Conservation (phyloP, 192 early-diverging fungal species). For the Geranomyces variabilis region DNA sequence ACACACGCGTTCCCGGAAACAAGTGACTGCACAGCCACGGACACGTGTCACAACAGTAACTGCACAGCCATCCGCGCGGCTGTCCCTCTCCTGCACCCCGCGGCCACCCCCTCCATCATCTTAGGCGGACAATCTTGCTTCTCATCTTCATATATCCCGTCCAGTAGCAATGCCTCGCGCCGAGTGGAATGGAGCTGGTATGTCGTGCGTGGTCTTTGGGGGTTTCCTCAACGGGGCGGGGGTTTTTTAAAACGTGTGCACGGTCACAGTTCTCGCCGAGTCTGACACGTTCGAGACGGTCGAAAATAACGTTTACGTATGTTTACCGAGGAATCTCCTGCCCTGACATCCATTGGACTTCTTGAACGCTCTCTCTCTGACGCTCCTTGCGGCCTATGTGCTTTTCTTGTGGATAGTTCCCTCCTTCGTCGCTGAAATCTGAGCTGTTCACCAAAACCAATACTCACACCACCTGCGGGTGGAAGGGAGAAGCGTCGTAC, state of each 20-base stretch:
- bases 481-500: constrained; percentile 48
- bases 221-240: background rate
- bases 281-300: constrained; percentile 45
- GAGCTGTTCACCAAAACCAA: constrained; percentile 45
- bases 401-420: constrained; percentile 34
- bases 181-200: constrained; percentile 1
- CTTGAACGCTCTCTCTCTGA: too few relatives aligned
- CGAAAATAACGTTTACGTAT: constrained; percentile 42
- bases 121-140: too few relatives aligned
- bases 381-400: too few relatives aligned
- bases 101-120: too few relatives aligned
- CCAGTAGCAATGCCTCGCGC: background rate
- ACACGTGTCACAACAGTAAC: too few relatives aligned
- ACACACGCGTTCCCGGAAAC: too few relatives aligned
- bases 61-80: too few relatives aligned
- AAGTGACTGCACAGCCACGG: too few relatives aligned
- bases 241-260: background rate
- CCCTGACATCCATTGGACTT: background rate
- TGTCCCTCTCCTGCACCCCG: too few relatives aligned
- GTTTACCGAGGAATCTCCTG: background rate
- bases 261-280: constrained; percentile 43
- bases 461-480: constrained; percentile 44
- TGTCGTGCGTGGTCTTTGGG: too few relatives aligned
- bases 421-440: constrained; percentile 39
- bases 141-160: too few relatives aligned